These are phyloP conservation scores for Colletotrichum viniferum DNA, from an alignment of 2,329 filamentous ascomycete species.

Conservation along the genomic window DNA sequence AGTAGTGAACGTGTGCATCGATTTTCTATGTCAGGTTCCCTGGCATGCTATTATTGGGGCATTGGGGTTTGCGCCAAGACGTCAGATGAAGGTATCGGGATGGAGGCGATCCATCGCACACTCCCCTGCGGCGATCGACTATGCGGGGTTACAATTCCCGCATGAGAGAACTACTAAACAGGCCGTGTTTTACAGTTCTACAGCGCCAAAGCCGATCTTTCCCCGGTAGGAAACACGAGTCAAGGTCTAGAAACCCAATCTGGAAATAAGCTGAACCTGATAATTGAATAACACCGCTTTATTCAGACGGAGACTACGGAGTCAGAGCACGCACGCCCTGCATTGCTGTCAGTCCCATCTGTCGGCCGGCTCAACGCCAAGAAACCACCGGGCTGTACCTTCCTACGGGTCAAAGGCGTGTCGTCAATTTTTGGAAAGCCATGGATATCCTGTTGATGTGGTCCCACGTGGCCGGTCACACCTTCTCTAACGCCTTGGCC, in stretches of 20 bases:
- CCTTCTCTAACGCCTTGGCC: background rate
- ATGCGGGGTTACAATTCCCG: background rate
- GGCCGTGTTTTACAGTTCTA: background rate
- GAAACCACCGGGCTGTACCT: background rate
- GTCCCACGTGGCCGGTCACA: background rate
- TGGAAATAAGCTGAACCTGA: background rate
- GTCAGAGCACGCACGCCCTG: background rate
- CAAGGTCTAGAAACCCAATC: background rate
- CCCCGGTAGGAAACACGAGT: background rate
- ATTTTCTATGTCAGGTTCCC: background rate
- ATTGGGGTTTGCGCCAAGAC: background rate
- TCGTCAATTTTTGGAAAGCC: background rate
- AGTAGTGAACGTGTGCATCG: background rate
- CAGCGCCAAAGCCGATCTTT: background rate
- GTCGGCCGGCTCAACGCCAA: background rate
- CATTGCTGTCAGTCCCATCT: background rate
- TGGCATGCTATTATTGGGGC: background rate
- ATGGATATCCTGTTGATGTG: too few relatives aligned
- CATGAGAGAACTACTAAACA: background rate
- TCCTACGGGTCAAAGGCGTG: background rate
- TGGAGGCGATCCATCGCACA: background rate
- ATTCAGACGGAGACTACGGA: background rate
- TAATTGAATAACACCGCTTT: background rate
- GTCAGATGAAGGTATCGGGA: background rate
- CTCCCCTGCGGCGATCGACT: background rate